Evolutionary conservation across 148 eudicot species (phyloP), one percentile per base, ranked within the genome.

Genomic region (Amaranthus cruentus): DNA sequence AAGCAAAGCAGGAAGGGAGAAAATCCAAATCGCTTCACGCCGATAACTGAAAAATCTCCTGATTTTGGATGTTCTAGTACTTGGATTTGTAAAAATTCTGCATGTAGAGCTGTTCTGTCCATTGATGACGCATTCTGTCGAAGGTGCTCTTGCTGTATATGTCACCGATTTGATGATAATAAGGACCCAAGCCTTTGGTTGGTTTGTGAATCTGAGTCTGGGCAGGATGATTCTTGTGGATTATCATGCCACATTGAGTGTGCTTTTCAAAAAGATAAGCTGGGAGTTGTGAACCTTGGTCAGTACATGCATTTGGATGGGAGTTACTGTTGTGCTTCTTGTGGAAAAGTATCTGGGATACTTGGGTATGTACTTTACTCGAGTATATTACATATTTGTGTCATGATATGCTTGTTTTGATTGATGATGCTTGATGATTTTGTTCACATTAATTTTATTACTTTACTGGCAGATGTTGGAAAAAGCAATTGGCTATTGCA

Each of bases 101-200:
- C 97, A 28, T 92, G 99, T 68, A 85, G 90, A 74, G 92, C 94
- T 68, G 73, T 78, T 73, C 70, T 92, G 76, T 81, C 89, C 4
- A 68, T 69, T 7, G 85, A 84, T 71, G 87, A 90, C 78, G 81
- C 83, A 6, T 95, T 91, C 77, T 90, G 99, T 84, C 84, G 83
- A 82, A 88, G 99, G 82, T 95, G 99, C 76, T 95, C 99, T 11
- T 94, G 98, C 80, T 91, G 90, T 83, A 91, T 94, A 14, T 94
- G 97, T 73, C 92, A 86, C 81, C 79, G 55, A 49, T 91, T 87
- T 83, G 97, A 94, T 86, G 97, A 89, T 74, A 91, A 91, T 71
- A 94, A 94, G 79, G 97, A 94, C 83, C 96, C 97, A 7, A 91
- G 96, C 81, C 95, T 89, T 75, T 94, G 98, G 98, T 69, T 94